These are phyloP conservation scores for Noccaea caerulescens DNA, from an alignment of 345 rosid species.

Conservation along the genomic window DNA sequence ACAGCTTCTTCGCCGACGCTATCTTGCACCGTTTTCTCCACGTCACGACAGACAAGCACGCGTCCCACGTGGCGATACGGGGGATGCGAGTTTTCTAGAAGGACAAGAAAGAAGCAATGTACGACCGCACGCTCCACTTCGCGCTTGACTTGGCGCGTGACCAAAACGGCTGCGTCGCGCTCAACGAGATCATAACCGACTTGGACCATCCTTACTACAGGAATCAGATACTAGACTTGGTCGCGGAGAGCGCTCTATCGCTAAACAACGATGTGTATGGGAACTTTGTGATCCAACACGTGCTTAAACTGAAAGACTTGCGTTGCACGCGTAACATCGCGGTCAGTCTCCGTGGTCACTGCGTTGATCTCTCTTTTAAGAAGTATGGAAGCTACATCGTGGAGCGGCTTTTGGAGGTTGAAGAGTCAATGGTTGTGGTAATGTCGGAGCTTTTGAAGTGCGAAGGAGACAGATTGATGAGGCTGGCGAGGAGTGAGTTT, in stretches of 20 bases:
- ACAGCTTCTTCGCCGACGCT: neutral
- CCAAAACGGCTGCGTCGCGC: conserved; percentile 4
- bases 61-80: neutral
- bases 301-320: conserved; percentile 14
- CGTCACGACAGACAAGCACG: conserved; percentile 6
- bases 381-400: conserved; percentile 11
- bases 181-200: conserved; percentile 9
- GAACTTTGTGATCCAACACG: conserved; percentile 14
- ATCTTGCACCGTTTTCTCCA: neutral
- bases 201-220: neutral
- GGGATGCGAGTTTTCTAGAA: neutral
- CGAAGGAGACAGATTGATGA: neutral
- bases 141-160: neutral
- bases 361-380: neutral
- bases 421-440: neutral
- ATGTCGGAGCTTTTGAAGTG: neutral
- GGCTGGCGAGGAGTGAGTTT: conserved; percentile 6
- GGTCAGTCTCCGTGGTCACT: neutral
- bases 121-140: neutral
- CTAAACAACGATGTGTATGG: conserved; percentile 15
- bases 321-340: neutral
- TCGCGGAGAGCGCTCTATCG: neutral
- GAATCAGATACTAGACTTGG: neutral
- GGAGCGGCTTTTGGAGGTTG: neutral
- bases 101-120: neutral